Evolutionary conservation across 768 basidiomycete species (phyloP).

Genomic region (Dentipellis sp.): DNA sequence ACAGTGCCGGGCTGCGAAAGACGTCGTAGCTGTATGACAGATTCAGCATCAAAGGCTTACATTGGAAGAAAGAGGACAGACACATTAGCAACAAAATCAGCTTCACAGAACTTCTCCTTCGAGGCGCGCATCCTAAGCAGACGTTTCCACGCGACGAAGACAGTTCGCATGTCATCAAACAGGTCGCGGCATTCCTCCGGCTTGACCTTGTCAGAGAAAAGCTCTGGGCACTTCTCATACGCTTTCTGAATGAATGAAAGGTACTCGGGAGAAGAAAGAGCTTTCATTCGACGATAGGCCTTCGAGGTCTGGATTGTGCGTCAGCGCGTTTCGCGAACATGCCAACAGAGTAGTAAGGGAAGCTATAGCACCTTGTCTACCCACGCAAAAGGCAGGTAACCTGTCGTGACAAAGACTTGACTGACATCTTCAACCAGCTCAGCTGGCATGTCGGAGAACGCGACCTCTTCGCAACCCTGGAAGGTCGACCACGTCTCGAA

Average conservation of each 20-base stretch:
- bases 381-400: slow-evolving; percentile 33
- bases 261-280: slow-evolving; percentile 18
- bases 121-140: slow-evolving; percentile 33
- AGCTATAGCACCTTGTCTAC: slow-evolving; percentile 26
- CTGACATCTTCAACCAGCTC: slow-evolving; percentile 27
- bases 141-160: slow-evolving; percentile 37
- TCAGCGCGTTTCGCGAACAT: neutral
- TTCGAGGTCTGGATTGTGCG: slow-evolving; percentile 16
- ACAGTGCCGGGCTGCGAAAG: slow-evolving; percentile 37
- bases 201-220: slow-evolving; percentile 28
- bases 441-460: slow-evolving; percentile 34
- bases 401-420: slow-evolving; percentile 29
- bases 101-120: slow-evolving; percentile 42
- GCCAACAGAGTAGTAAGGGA: neutral
- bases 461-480: slow-evolving; percentile 41
- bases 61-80: slow-evolving; percentile 19
- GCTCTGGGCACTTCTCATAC: slow-evolving; percentile 22
- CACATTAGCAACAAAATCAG: slow-evolving; percentile 48
- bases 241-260: slow-evolving; percentile 26
- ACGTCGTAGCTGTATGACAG: slow-evolving; percentile 32
- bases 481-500: slow-evolving; percentile 45
- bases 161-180: slow-evolving; percentile 29
- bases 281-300: slow-evolving; percentile 18
- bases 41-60: neutral
- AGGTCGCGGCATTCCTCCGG: slow-evolving; percentile 17